Base-by-base conservation (phyloP, 1,284 basidiomycete species). In the Agroathelia rolfsii region DNA sequence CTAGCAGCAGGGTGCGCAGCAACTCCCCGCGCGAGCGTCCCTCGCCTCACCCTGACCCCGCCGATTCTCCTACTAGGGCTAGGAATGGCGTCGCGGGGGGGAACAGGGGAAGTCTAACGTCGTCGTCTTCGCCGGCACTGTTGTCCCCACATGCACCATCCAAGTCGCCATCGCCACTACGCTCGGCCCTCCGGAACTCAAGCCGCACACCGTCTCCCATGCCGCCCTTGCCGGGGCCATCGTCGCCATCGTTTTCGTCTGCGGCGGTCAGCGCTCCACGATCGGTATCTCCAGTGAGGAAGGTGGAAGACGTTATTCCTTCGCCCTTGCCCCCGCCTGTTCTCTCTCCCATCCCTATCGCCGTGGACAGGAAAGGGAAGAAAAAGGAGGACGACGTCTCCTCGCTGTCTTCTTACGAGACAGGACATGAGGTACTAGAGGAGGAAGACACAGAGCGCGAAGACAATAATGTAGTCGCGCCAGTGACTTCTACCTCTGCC, bases 391-490 rank as follows among this genome's bases (percentile, higher is more conserved):
- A 57, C 29, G 64, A 68, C 41, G 48, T 44, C 2, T 59, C 58
- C 4, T 69, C 66, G 2, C 58, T 69, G 2, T 72, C 69, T 11
- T 76, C 74, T 18, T 80, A 77, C 42, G 73, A 71, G 42, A 76
- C 76, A 0, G 73, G 63, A 2, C 61, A 61, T 23, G 74, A 76
- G 44, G 56, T 53, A 22, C 59, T 67, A 14, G 58, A 49, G 1
- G 61, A 58, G 2, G 55, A 41, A 1, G 41, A 37, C 14, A 14
- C 10, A 28, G 13, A 15, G 26, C 14, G 26, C 26, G 8, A 28
- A 10, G 26, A 14, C 9, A 14, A 14, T 8, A 8, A n/a, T n/a
- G 27, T 14, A 9, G 27, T 14, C 27, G 10, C 9, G 8, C 10
- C 27, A 28, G 27, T 15, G 10, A 10, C n/a, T n/a, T n/a, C n/a